Base-by-base conservation (phyloP, 2,329 filamentous ascomycete species). In the Aciculosporium take region DNA sequence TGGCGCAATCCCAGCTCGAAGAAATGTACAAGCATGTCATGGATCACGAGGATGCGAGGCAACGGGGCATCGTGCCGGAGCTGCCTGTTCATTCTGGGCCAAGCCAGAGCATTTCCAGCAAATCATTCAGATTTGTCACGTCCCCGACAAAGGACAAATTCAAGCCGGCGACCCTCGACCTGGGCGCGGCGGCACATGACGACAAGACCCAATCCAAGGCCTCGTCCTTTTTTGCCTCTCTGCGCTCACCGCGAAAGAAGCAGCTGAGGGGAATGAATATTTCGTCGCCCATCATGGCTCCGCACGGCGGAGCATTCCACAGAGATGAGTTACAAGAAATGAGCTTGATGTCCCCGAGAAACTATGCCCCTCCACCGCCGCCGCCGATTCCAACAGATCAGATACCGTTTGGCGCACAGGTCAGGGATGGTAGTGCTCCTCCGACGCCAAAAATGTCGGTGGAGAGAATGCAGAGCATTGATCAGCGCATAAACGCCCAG, bases 1-100 rank as follows among this genome's bases (percentile, higher is more conserved):
- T 81, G 65, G 79, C 84, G 48, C 79, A 91, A 59, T 71, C 80
- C 49, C 84, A 94, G 58, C 78, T 95, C 60, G 87, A 94, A 59
- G 78, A 84, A 52, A 78, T 96, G 58, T 96, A 95, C 63, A 86
- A 80, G 46, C 82, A 87, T 50, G 88, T 94, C 48, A 82, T 94
- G 79, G 85, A 87, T 59, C 84, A 94, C 52, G 88, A 95, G 54
- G 75, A 73, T 44, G 75, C 75, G 39, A 80, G 79, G 57, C 65
- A 70, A 48, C 67, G 67, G 37, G 76, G 76, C 25, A 55, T 73
- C 32, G 59, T 60, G 15, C 63, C 74, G 34, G 65, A 70, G 18
- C 42, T 58, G 18, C 65, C 67, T 13, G 43, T 65, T 8, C 45
- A 60, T 25, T 50, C 64, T 4, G 46, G 48, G 6, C 51, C 58